Evolutionary conservation across 495 filamentous ascomycete species (phyloP).

Genomic region (Hypomontagnella submonticulosa): DNA sequence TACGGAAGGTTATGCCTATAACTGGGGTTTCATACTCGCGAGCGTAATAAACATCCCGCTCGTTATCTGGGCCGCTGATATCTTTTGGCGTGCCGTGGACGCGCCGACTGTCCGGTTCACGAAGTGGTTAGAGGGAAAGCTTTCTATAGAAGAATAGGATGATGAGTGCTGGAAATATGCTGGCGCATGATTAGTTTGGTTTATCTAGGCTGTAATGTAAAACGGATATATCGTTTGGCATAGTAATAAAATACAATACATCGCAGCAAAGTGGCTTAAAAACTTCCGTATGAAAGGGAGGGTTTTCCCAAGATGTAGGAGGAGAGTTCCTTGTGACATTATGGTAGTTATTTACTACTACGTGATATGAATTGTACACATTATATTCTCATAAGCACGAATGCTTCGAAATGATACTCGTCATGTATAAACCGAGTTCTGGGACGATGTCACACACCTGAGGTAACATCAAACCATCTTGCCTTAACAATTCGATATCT

Average conservation of each 20-base stretch:
- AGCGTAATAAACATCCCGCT: constrained; percentile 50
- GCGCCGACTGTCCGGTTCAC: constrained; percentile 58
- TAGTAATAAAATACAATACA: constrained; percentile 15
- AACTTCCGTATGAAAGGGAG: no score
- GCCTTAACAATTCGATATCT: no score
- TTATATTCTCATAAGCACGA: no score
- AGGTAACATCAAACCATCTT: no score
- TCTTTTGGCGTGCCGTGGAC: constrained; percentile 60
- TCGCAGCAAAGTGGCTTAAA: no score
- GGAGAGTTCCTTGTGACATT: no score
- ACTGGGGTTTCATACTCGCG: constrained; percentile 51
- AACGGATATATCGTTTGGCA: constrained; percentile 9
- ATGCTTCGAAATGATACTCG: no score
- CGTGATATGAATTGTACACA: no score
- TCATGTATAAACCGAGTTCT: no score
- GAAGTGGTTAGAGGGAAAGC: constrained; percentile 54
- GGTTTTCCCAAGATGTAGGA: no score
- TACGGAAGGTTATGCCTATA: constrained; percentile 48
- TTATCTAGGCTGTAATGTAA: constrained; percentile 16
- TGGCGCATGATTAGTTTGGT: constrained; percentile 13
- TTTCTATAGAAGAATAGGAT: constrained; percentile 26
- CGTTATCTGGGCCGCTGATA: constrained; percentile 58
- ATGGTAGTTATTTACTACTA: no score
- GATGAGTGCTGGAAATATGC: background rate
- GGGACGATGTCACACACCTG: no score